Base-by-base conservation (phyloP, 2,329 filamentous ascomycete genomes). In the Aaosphaeria arxii region DNA sequence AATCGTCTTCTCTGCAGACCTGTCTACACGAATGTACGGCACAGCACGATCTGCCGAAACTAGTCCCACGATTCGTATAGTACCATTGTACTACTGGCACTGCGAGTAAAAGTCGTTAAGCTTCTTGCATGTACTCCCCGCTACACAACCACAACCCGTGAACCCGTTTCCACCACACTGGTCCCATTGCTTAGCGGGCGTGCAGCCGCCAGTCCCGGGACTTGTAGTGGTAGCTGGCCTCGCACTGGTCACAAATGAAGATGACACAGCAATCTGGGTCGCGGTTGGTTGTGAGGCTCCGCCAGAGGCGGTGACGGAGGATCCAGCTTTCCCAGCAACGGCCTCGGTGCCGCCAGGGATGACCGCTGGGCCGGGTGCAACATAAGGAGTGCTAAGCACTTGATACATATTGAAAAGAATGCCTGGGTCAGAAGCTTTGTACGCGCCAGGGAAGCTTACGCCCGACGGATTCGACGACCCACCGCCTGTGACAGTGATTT, bases 401-500 rank as follows among this genome's bases (percentile, higher is more conserved):
- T 70, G 58, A 74, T 85, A 86, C 67, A 86, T 78, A 74, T 82
- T 81, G 75, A 85, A 72, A 49, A 75, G 58, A 57, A 86, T 81
- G 48, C 83, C 83, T 5, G 79, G 70, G 62, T 85, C 82, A 43
- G 73, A 64, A 56, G 74, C 71, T 50, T 73, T 81, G 76, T 86
- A 86, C 24, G 84, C 74, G 40, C 71, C 70, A 5, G 78, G 80
- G 51, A 77, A 81, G 7, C 69, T 57, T 11, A 73, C 75, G 44
- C 80, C 82, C 29, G 51, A 50, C 1, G 70, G 66, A 48, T 63
- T 69, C n/a, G 71, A 73, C 38, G 77, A 74, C 11, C 78, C 80
- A 36, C 71, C 67, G 47, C 82, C 81, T 29, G 77, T 78, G 52
- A 86, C 71, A 62, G 83, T 75, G 53, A 86, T 61, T 73, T 86